Evolutionary conservation across 2,329 filamentous ascomycete genomes (phyloP).

Genomic region (Fusarium liriodendri): DNA sequence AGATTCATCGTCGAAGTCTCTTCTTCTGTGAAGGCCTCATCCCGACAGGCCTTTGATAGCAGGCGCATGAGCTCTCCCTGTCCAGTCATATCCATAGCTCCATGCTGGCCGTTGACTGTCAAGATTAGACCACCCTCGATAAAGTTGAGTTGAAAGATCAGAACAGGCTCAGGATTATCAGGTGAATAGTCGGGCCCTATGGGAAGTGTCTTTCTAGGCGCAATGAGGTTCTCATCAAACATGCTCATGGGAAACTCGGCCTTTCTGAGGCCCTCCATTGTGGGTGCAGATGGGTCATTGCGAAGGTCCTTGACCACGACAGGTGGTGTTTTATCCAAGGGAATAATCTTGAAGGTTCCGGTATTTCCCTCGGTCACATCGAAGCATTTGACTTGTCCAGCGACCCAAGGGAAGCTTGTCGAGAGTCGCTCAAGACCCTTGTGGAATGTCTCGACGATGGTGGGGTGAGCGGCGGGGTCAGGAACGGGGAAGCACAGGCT

Average conservation of each 20-base stretch:
- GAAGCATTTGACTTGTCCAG: conserved; percentile 54
- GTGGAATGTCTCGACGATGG: conserved; percentile 47
- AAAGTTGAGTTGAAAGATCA: conserved; percentile 61
- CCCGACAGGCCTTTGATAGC: conserved; percentile 60
- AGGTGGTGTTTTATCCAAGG: conserved; percentile 44
- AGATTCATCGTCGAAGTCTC: conserved; percentile 59
- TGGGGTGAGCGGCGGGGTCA: conserved; percentile 31
- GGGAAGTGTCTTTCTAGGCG: conserved; percentile 54
- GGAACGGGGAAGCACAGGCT: conserved; percentile 52
- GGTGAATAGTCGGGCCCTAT: conserved; percentile 37
- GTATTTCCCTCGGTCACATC: conserved; percentile 43
- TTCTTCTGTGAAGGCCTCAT: conserved; percentile 56
- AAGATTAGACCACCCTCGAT: conserved; percentile 62
- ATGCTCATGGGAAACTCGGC: conserved; percentile 59
- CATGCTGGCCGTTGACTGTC: conserved; percentile 60
- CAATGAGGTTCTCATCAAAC: conserved; percentile 58
- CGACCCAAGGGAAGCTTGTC: conserved; percentile 57
- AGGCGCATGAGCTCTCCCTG: conserved; percentile 59
- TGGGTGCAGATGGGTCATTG: conserved; percentile 48
- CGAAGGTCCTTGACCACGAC: conserved; percentile 58
- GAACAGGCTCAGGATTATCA: conserved; percentile 49
- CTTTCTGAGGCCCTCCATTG: conserved; percentile 51
- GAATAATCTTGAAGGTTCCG: conserved; percentile 54
- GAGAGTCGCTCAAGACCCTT: conserved; percentile 53
- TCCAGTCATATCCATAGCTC: conserved; percentile 62